Evolutionary conservation across 2,329 filamentous ascomycete genomes (phyloP).

Genomic region (Dissoconium aciculare): DNA sequence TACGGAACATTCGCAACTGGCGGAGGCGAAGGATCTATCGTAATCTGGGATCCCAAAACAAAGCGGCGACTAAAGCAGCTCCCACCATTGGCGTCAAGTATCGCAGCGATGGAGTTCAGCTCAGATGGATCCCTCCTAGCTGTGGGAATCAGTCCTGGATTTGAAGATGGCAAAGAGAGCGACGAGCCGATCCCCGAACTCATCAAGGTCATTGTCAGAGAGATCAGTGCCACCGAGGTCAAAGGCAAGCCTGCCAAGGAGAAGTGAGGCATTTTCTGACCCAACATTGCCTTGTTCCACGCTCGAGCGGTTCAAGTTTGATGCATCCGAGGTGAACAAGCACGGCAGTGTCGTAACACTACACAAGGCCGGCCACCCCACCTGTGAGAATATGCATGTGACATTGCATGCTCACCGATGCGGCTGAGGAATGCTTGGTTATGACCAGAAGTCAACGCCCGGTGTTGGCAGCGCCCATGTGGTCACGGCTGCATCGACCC

Average conservation of each 20-base stretch:
- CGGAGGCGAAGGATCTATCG: constrained; percentile 82
- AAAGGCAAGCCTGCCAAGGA: constrained; percentile 36
- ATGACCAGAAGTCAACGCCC: too few relatives aligned
- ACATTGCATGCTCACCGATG: too few relatives aligned
- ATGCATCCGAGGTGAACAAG: too few relatives aligned
- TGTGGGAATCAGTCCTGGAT: constrained; percentile 69
- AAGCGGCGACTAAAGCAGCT: constrained; percentile 86
- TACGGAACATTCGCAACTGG: constrained; percentile 77
- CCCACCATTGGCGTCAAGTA: constrained; percentile 64
- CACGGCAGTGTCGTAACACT: too few relatives aligned
- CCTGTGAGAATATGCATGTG: too few relatives aligned
- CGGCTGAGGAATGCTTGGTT: too few relatives aligned
- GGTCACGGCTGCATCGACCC: too few relatives aligned
- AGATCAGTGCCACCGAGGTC: constrained; percentile 75
- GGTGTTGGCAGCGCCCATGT: too few relatives aligned
- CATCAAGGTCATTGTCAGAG: constrained; percentile 63
- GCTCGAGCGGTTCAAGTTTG: constrained; percentile 4
- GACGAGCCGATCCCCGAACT: constrained; percentile 53
- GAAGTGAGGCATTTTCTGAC: constrained; percentile 5
- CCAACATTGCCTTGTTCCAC: constrained; percentile 1
- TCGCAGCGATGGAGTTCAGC: constrained; percentile 65
- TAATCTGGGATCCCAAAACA: constrained; percentile 79
- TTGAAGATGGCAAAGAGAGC: constrained; percentile 75
- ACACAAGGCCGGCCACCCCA: too few relatives aligned
- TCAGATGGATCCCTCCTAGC: constrained; percentile 63